Evolutionary conservation across 2,329 filamentous ascomycete species (phyloP).

Genomic region (Shiraia bambusicola): DNA sequence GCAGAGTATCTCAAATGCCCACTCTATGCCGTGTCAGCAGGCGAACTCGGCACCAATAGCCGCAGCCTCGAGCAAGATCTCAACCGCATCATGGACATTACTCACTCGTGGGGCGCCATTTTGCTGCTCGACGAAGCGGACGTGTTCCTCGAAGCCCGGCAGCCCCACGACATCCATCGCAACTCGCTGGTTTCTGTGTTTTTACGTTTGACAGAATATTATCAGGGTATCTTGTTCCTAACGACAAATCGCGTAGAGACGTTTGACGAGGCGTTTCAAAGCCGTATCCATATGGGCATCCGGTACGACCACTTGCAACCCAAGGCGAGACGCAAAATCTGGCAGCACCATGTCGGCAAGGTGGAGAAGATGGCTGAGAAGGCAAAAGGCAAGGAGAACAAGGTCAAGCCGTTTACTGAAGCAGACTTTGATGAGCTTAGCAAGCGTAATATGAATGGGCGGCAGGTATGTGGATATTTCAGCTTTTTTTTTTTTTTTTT

Average conservation of each 20-base stretch:
- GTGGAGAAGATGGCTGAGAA: slow-evolving; percentile 61
- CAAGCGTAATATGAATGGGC: slow-evolving; percentile 67
- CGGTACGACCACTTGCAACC: slow-evolving; percentile 73
- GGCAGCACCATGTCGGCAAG: slow-evolving; percentile 78
- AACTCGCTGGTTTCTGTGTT: slow-evolving; percentile 88
- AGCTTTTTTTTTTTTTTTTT: too few species aligned
- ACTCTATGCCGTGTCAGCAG: slow-evolving; percentile 79
- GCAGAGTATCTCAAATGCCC: slow-evolving; percentile 80
- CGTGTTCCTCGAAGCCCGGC: slow-evolving; percentile 69
- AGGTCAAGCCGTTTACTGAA: slow-evolving; percentile 58
- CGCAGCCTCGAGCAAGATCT: slow-evolving; percentile 72
- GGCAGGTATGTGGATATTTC: slow-evolving; percentile 54
- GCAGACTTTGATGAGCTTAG: slow-evolving; percentile 68
- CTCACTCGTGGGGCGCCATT: slow-evolving; percentile 82
- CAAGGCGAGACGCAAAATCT: slow-evolving; percentile 75
- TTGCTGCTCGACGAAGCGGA: slow-evolving; percentile 76
- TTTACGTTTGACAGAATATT: slow-evolving; percentile 83
- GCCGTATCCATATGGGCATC: slow-evolving; percentile 81
- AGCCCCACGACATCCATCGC: slow-evolving; percentile 79
- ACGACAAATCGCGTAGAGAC: slow-evolving; percentile 87
- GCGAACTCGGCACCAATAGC: slow-evolving; percentile 75
- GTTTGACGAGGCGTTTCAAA: slow-evolving; percentile 89
- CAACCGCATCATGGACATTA: slow-evolving; percentile 82
- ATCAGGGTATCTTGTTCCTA: slow-evolving; percentile 85
- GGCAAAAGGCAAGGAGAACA: slow-evolving; percentile 51